Base-by-base conservation (phyloP, 2,329 filamentous ascomycete genomes). In the Fusarium subtropicale region DNA sequence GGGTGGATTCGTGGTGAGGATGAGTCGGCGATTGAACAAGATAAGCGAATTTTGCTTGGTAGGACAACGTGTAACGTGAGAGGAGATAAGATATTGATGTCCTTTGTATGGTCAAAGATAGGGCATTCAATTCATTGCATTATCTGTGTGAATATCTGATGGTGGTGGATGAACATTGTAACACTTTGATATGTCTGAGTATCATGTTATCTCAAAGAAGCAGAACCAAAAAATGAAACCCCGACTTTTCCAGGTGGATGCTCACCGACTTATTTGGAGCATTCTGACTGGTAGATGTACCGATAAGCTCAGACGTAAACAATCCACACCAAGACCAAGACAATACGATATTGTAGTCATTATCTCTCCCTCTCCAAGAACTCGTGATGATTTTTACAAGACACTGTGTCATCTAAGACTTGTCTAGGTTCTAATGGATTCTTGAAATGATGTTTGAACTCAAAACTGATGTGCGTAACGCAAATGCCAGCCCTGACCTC, bases 11-110 rank as follows among this genome's bases (percentile, higher is more conserved):
- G n/a, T 41, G 28, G 34, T 41, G 47, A 33, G 30, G 38, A 28
- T 64, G 38, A 64, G 38, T 64, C 61, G 61, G 61, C 61, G 61
- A 64, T 64, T 58, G 51, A 64, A 64, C 7, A n/a, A 42, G 38
- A 42, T 36, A 31, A 30, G 39, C 28, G 31, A 45, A 18, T 24
- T 34, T 33, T 34, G 31, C 28, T 44, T 20, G 42, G 36, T 47
- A 26, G 28, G 13, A 62, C 34, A 33, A 59, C 39, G 28, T 39
- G 45, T 34, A 36, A 39, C 26, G n/a, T 22, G 39, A 10, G 20
- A 20, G 7, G n/a, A 39, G n/a, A 6, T 50, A 20, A n/a, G 31
- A 28, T 0, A 20, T 5, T 1, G n/a, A 44, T 38, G 20, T 56
- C n/a, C n/a, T 24, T 18, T 3, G 11, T 18, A 2, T 34, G 9